Evolutionary conservation across 768 basidiomycete species (phyloP).

Genomic region (Boletus sp.): DNA sequence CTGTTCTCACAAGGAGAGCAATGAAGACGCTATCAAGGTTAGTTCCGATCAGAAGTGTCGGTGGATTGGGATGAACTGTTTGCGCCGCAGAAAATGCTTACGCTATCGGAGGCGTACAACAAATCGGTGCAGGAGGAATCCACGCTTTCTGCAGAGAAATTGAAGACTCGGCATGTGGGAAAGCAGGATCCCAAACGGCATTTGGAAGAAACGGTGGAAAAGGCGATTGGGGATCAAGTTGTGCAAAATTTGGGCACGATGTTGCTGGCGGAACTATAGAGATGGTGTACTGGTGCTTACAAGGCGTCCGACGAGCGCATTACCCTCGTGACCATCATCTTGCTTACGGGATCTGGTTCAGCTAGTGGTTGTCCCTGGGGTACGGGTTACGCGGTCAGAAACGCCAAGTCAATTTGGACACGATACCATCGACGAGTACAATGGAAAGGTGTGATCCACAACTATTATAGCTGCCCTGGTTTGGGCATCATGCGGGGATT

Average conservation of each 20-base stretch:
- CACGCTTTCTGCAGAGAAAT: conserved; percentile 87
- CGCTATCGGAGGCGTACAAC: conserved; percentile 91
- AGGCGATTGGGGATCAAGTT: conserved; percentile 96
- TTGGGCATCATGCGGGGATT: conserved; percentile 27
- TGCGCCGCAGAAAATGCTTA: conserved; percentile 64
- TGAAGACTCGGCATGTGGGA: conserved; percentile 96
- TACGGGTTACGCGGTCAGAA: conserved; percentile 9
- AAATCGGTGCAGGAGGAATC: conserved; percentile 98
- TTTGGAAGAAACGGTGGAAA: conserved; percentile 95
- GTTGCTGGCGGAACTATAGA: conserved; percentile 85
- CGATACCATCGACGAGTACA: background rate
- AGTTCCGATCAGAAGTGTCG: conserved; percentile 22
- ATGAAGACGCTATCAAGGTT: conserved; percentile 95
- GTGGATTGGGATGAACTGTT: conserved; percentile 18
- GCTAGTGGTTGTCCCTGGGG: background rate
- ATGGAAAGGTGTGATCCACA: background rate
- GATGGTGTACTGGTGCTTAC: background rate
- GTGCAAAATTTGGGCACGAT: conserved; percentile 94
- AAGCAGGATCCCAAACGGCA: conserved; percentile 99
- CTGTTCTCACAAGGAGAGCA: conserved; percentile 78
- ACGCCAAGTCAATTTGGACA: background rate
- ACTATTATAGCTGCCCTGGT: conserved; percentile 8
- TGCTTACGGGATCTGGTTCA: background rate
- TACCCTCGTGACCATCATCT: background rate
- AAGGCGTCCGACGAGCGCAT: background rate